These are phyloP conservation scores for Cadophora gregata DNA, from an alignment of 2,329 filamentous ascomycete species.

Conservation along the genomic window DNA sequence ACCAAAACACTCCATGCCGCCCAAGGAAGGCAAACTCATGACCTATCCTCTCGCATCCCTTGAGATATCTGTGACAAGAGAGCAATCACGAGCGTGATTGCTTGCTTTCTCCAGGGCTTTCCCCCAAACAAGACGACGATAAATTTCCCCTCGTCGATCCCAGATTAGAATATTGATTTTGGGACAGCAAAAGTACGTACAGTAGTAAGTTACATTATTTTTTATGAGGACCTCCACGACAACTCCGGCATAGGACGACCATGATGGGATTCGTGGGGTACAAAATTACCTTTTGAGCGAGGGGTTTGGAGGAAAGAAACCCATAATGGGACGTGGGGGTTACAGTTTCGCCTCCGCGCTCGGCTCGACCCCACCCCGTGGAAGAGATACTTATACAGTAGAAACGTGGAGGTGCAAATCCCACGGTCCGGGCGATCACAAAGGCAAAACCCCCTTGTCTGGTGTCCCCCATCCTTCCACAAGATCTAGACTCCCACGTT, in stretches of 20 bases:
- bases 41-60: neutral
- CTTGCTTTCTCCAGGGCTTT: neutral
- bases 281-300: slow-evolving; percentile 12
- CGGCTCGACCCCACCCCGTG: neutral
- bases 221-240: neutral
- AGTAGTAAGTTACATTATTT: too few relatives aligned
- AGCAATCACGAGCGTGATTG: too few relatives aligned
- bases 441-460: neutral
- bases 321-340: slow-evolving; percentile 1
- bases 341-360: neutral
- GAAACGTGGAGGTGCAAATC: slow-evolving; percentile 11
- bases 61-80: slow-evolving; percentile 1
- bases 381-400: too few relatives aligned
- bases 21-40: neutral
- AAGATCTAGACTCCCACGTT: slow-evolving; percentile 12
- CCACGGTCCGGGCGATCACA: slow-evolving; percentile 16
- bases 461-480: neutral
- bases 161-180: neutral
- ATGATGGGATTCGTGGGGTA: neutral
- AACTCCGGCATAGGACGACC: slow-evolving; percentile 2
- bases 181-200: neutral
- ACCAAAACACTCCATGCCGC: slow-evolving; percentile 3
- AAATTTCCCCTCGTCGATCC: neutral
- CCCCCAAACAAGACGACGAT: neutral
- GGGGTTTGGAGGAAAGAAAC: neutral